phyloP scores from a whole-genome alignment of 106 monocot genomes.

The Acanthochlamys bracteata region DNA sequence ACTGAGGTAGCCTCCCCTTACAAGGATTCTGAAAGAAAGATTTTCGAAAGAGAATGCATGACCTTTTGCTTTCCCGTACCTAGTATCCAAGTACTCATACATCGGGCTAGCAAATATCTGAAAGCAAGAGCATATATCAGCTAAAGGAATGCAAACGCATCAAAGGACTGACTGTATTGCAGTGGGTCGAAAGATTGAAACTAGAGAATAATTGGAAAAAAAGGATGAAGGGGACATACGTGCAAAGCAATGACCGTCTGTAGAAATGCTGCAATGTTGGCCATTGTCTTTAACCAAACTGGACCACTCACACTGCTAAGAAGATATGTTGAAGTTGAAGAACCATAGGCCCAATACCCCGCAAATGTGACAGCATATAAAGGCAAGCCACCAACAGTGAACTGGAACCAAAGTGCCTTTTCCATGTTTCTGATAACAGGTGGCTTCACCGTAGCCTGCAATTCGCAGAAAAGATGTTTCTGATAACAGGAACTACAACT shows the following conservation, averaged over 20 bases:
- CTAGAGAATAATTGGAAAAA: background rate
- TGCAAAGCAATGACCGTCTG: constrained; percentile 69
- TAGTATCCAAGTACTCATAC: constrained; percentile 91
- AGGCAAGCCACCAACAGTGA: constrained; percentile 44
- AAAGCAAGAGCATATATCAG: background rate
- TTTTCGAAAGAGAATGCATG: constrained; percentile 48
- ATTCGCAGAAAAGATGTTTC: background rate
- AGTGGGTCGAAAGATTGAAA: background rate
- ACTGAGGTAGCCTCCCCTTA: constrained; percentile 74
- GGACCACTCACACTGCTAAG: constrained; percentile 50
- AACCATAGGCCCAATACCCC: constrained; percentile 85
- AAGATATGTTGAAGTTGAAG: constrained; percentile 56
- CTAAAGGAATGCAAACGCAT: too few species aligned
- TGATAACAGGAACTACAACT: too few species aligned
- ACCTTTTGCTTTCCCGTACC: constrained; percentile 42
- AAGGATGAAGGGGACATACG: constrained; percentile 13
- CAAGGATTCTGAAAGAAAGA: constrained; percentile 54
- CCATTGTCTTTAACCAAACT: constrained; percentile 46
- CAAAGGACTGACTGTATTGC: background rate
- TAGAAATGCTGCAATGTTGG: constrained; percentile 54
- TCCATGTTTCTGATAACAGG: constrained; percentile 74
- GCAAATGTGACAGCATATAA: constrained; percentile 58
- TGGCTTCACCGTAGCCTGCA: constrained; percentile 71
- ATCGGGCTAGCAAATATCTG: constrained; percentile 97
- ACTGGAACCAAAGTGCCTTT: constrained; percentile 70